phyloP scores from a whole-genome alignment of 768 basidiomycete species.

The Hygrophoropsis aurantiaca region DNA sequence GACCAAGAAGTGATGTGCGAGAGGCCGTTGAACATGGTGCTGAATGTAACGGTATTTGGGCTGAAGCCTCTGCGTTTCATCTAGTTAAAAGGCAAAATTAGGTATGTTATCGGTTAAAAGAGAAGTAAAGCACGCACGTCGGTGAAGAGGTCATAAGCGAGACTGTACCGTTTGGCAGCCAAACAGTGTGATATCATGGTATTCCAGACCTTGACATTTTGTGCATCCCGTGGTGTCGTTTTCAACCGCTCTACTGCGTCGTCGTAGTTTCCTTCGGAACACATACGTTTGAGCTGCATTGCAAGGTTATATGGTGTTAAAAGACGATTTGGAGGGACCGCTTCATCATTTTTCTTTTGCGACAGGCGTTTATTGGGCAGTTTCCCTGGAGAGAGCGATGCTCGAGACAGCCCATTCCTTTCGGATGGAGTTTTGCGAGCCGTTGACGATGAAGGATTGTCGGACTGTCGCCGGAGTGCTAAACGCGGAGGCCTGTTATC shows the following conservation, averaged over 20 bases:
- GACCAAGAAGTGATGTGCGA: constrained; percentile 63
- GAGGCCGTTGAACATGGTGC: constrained; percentile 67
- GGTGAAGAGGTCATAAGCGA: constrained; percentile 63
- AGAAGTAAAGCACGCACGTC: constrained; percentile 52
- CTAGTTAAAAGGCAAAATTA: constrained; percentile 34
- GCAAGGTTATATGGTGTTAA: constrained; percentile 68
- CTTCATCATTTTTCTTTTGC: constrained; percentile 3
- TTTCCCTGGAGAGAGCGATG: constrained; percentile 3
- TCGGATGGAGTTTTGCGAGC: constrained; percentile 3
- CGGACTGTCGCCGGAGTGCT: constrained; percentile 2
- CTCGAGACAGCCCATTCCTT: neutral
- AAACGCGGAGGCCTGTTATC: neutral
- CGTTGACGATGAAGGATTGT: neutral
- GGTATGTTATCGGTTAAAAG: neutral
- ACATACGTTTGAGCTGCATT: constrained; percentile 55
- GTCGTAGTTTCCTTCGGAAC: constrained; percentile 53
- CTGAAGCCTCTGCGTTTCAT: constrained; percentile 84
- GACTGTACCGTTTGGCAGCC: constrained; percentile 52
- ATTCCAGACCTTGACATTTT: constrained; percentile 79
- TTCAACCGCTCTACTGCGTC: constrained; percentile 68
- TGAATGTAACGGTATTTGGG: constrained; percentile 66
- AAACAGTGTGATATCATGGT: constrained; percentile 69
- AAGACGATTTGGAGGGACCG: constrained; percentile 20
- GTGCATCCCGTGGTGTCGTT: constrained; percentile 67
- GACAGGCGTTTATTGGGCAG: no score